Conservation (phyloP, 2,329 filamentous ascomycete species). For the Colletotrichum sp. region DNA sequence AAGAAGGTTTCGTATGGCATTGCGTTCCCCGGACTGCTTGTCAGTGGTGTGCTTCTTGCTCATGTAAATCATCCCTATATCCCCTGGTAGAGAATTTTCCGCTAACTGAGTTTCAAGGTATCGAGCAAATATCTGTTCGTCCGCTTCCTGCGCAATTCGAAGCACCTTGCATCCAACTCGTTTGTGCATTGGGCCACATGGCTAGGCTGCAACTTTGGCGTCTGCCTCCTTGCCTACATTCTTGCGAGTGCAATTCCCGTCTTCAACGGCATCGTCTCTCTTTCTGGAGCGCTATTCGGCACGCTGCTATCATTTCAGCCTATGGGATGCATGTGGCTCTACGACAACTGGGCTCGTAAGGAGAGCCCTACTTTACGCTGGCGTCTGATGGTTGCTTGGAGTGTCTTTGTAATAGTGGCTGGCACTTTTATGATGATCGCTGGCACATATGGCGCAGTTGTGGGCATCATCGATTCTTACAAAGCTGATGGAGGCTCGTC, state of each 20-base stretch:
- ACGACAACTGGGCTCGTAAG: slow-evolving; percentile 28
- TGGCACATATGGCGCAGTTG: slow-evolving; percentile 16
- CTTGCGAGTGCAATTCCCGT: slow-evolving; percentile 28
- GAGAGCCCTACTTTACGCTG: background rate
- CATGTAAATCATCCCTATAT: slow-evolving; percentile 24
- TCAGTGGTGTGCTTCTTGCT: slow-evolving; percentile 27
- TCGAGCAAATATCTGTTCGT: slow-evolving; percentile 34
- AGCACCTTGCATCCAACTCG: slow-evolving; percentile 32
- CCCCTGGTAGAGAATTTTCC: no score
- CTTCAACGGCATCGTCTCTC: slow-evolving; percentile 28
- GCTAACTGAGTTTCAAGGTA: background rate
- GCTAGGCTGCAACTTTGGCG: slow-evolving; percentile 27
- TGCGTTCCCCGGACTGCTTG: slow-evolving; percentile 32
- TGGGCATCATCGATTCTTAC: slow-evolving; percentile 11
- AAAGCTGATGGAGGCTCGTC: background rate
- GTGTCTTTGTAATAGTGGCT: slow-evolving; percentile 25
- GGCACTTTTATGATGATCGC: slow-evolving; percentile 4
- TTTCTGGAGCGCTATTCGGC: slow-evolving; percentile 33
- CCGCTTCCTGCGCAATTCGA: slow-evolving; percentile 31
- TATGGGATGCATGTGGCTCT: slow-evolving; percentile 32
- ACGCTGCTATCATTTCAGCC: slow-evolving; percentile 34
- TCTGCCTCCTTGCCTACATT: slow-evolving; percentile 25
- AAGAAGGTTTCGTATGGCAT: slow-evolving; percentile 51
- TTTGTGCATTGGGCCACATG: slow-evolving; percentile 33
- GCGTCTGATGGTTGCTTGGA: slow-evolving; percentile 21